Percentiles rank a stretch among this genome's conserved stretches.
Conservation (phyloP, 2,329 filamentous ascomycete genomes). For the Beauveria brongniartii region DNA sequence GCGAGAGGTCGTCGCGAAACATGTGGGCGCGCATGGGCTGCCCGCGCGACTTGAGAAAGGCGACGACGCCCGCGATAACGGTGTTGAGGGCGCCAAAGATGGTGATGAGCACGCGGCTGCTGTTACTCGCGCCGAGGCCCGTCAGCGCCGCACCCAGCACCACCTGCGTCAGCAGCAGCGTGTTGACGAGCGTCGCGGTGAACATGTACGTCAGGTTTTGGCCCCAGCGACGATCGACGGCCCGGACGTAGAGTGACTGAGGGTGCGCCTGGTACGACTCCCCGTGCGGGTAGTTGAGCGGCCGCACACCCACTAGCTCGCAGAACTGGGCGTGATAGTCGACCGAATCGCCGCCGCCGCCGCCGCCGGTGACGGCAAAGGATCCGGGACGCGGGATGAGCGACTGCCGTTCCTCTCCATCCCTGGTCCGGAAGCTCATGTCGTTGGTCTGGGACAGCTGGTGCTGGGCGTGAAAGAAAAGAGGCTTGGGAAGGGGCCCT, state of each 20-base stretch:
- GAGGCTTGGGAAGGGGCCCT: not conserved
- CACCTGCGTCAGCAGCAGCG: conserved; percentile 15
- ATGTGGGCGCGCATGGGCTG: conserved; percentile 17
- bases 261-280: conserved; percentile 13
- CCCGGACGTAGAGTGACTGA: conserved; percentile 16
- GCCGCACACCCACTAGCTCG: conserved; percentile 14
- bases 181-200: conserved; percentile 17
- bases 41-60: conserved; percentile 17
- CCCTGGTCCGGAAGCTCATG: conserved; percentile 1
- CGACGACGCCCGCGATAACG: conserved; percentile 17
- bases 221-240: conserved; percentile 11
- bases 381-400: conserved; percentile 6
- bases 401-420: conserved; percentile 8
- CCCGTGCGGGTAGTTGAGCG: conserved; percentile 13
- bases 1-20: conserved; percentile 18
- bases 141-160: conserved; percentile 17
- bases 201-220: conserved; percentile 15
- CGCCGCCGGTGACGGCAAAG: not conserved
- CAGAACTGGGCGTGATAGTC: conserved; percentile 17
- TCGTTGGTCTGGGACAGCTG: not conserved
- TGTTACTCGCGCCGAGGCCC: conserved; percentile 16
- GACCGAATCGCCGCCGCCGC: not conserved
- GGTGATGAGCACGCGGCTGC: conserved; percentile 16
- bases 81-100: conserved; percentile 18
- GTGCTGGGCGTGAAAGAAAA: not conserved